Evolutionary conservation across 139 green algal species (phyloP), one percentile per base, ranked within the genome.

Genomic region (Axilococcus clingmanii): DNA sequence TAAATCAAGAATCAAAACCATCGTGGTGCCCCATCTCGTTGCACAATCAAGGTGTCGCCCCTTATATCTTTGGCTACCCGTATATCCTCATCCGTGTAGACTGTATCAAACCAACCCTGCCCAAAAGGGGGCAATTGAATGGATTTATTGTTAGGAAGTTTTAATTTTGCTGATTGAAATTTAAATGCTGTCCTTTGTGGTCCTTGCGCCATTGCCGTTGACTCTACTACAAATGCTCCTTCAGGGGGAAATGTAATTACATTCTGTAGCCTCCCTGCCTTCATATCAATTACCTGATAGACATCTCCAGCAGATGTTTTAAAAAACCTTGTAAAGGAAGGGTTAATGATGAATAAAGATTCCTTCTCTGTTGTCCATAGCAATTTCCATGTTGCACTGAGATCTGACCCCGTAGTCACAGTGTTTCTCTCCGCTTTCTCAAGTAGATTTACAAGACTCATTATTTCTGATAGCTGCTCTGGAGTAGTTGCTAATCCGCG

Each of bases 211-310:
- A 29, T 31, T 11, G 68, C 16, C 14, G 88, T 63, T n/a, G 70
- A 74, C 49, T 87, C 57, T 0, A 96, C 86, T 1, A 84, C 63
- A 59, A 95, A 95, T 11, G 75, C 60, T 3, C 82, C 86, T 4
- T 75, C 72, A 0, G 85, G 86, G 2, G 86, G 85, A 59, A 94
- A 94, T 7, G 67, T 81, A 48, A 95, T 93, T 4, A 94, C 69
- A 55, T 95, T 96, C 23, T 91, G 77, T 37, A 95, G 63, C 2
- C 42, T 68, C 20, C 22, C 30, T 0, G 30, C 42, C 0, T 72
- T 40, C 20, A 78, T 59, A 57, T 95, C 86, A 48, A 94, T 91
- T 9, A 91, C 72, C 81, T 94, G 79, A 20, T 54, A 95, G 0
- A 91, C 76, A 7, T 82, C 71, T 0, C 82, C 85, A 19, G 84